Base-by-base conservation (phyloP, 169 alveolate genomes). In the Plasmodium coatneyi region DNA sequence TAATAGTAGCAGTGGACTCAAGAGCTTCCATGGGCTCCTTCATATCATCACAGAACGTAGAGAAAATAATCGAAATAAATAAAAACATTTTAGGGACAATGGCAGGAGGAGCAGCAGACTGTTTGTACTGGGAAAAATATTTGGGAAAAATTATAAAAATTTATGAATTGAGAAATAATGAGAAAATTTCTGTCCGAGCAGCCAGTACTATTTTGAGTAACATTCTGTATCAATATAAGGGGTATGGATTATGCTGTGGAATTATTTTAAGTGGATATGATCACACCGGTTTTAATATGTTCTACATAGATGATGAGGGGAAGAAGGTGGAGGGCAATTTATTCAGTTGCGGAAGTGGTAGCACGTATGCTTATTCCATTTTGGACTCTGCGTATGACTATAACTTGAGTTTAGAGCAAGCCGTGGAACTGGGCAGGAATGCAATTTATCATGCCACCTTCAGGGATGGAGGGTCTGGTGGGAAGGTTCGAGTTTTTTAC, bases 81-180 rank as follows among this genome's bases (percentile, higher is more conserved):
- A 99, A 98, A 39, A 97, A 97, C 95, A 96, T 99, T 52, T 96
- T 99, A 82, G 99, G 99, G 52, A 99, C 99, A 6, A 99, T 99
- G 99, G 99, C 99, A 19, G 99, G 99, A 60, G 99, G 99, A 46
- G 99, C 99, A 5, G 99, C 99, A 25, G 99, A 99, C 96, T 99
- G 99, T 95, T 96, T 97, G 84, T 99, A 97, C 97, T 99, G 99
- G 99, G 99, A 98, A 92, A 95, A 99, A 72, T 97, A 97, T 56
- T 96, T 99, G 36, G 98, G 99, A 19, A 98, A 96, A 96, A 96
- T 98, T 52, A 98, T 99, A 96, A 96, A 99, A 93, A 94, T 98
- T 82, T 98, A 97, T 91, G 98, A 97, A 79, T 97, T 97, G 22
- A 95, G 98, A 52, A 96, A 96, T 93, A 97, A 98, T 92, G 99